Conservation (phyloP, 2,329 filamentous ascomycete genomes). For the Phoma sp. region DNA sequence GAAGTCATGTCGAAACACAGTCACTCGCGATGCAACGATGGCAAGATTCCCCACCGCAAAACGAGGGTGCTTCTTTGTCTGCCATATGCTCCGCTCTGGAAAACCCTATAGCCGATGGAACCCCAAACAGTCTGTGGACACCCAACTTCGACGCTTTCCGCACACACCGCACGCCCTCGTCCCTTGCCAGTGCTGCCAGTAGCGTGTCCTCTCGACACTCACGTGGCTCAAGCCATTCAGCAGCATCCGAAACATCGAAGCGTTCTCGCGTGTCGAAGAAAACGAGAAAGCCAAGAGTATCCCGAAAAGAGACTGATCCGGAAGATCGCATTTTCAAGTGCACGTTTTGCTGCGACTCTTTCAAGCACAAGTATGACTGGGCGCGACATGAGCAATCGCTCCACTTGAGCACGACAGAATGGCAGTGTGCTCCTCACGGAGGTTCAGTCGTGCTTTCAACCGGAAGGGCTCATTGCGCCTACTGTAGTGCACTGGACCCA, state of each 20-base stretch:
- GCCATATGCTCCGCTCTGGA: constrained; percentile 67
- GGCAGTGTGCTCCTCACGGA: constrained; percentile 28
- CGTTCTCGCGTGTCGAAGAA: constrained; percentile 37
- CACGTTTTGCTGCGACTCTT: constrained; percentile 40
- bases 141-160: constrained; percentile 31
- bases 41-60: constrained; percentile 69
- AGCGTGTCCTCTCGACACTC: constrained; percentile 55
- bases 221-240: constrained; percentile 56
- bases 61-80: constrained; percentile 67
- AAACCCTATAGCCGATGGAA: constrained; percentile 10
- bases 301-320: constrained; percentile 5
- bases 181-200: constrained; percentile 49
- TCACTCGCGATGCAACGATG: constrained; percentile 65
- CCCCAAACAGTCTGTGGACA: constrained; percentile 30
- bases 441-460: constrained; percentile 54
- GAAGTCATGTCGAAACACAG: constrained; percentile 9
- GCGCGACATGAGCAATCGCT: constrained; percentile 38
- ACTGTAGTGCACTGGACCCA: constrained; percentile 15
- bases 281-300: constrained; percentile 4
- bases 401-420: constrained; percentile 35
- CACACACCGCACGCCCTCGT: constrained; percentile 52
- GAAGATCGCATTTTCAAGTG: constrained; percentile 31
- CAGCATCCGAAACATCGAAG: constrained; percentile 66
- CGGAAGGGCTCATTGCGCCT: constrained; percentile 50
- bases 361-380: constrained; percentile 42